phyloP scores from a whole-genome alignment of 2,329 filamentous ascomycete species.

The Ophiobolus disseminans region DNA sequence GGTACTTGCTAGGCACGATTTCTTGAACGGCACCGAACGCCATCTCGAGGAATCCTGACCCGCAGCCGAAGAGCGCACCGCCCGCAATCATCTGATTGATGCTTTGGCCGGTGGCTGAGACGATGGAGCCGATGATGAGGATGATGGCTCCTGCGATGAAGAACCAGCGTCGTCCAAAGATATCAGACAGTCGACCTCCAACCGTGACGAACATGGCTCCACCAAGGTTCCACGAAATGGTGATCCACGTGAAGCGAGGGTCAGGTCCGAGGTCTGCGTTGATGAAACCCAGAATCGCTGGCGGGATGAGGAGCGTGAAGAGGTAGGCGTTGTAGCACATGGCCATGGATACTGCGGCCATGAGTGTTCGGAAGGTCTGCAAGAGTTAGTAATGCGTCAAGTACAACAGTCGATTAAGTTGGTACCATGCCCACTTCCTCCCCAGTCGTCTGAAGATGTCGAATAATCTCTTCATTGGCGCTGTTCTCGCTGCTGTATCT shows the following conservation, averaged over 20 bases:
- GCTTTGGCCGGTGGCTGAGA: conserved; percentile 49
- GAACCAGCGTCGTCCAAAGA: conserved; percentile 48
- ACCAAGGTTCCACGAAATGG: conserved; percentile 43
- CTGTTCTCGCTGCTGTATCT: conserved; percentile 4
- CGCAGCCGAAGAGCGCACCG: conserved; percentile 52
- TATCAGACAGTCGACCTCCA: conserved; percentile 48
- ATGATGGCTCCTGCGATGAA: conserved; percentile 44
- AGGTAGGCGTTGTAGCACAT: conserved; percentile 46
- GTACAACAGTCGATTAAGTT: neutral
- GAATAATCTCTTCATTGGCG: conserved; percentile 39
- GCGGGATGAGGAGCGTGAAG: conserved; percentile 42
- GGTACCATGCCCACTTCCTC: conserved; percentile 42
- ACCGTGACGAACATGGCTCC: conserved; percentile 43
- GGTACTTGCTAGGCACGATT: conserved; percentile 49
- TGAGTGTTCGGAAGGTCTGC: conserved; percentile 20
- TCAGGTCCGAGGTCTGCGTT: conserved; percentile 44
- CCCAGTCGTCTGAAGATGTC: conserved; percentile 37
- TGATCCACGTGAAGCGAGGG: conserved; percentile 42
- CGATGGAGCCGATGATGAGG: conserved; percentile 47
- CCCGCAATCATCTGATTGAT: conserved; percentile 53
- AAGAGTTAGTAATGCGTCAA: neutral
- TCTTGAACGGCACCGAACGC: conserved; percentile 50
- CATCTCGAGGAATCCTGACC: conserved; percentile 52
- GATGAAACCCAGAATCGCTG: conserved; percentile 41
- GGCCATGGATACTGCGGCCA: conserved; percentile 36